A percentile compares a stretch with the other conserved stretches of the same genome.
phyloP scores from a whole-genome alignment of 805 yeast species.

The Komagataella phaffii region DNA sequence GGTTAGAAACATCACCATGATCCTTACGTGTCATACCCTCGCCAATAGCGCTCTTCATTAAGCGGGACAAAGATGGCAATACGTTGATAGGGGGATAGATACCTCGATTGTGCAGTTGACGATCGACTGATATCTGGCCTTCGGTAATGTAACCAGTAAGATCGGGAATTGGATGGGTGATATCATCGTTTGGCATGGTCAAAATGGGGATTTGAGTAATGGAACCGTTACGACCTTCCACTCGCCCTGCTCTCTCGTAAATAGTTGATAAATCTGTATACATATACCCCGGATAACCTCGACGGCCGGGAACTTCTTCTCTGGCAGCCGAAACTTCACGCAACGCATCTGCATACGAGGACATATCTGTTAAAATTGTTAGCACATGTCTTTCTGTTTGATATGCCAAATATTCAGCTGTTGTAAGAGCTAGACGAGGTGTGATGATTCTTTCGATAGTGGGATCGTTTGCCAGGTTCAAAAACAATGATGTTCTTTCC shows the following conservation, averaged over 20 bases:
- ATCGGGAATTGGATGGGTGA: constrained; percentile 99
- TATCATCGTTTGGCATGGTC: constrained; percentile 99
- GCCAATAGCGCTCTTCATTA: constrained; percentile 99
- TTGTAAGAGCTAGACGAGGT: constrained; percentile 96
- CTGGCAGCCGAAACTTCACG: constrained; percentile 99
- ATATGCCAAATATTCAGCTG: constrained; percentile 96
- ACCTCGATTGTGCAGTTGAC: constrained; percentile 94
- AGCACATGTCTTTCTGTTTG: constrained; percentile 99
- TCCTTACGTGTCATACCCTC: constrained; percentile 99
- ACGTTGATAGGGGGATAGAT: constrained; percentile 98
- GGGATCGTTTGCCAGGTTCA: constrained; percentile 97
- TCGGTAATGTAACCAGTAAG: constrained; percentile 98
- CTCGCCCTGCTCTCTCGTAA: constrained; percentile 99
- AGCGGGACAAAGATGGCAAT: constrained; percentile 91
- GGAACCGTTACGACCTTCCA: constrained; percentile 98
- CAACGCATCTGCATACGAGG: constrained; percentile 98
- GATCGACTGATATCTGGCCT: constrained; percentile 96
- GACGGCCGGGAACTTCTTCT: constrained; percentile 99
- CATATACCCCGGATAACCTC: constrained; percentile 99
- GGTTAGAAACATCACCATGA: constrained; percentile 98
- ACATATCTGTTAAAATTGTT: constrained; percentile 97
- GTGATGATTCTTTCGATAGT: constrained; percentile 99
- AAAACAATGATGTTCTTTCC: constrained; percentile 93
- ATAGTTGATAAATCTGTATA: constrained; percentile 98
- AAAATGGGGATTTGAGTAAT: constrained; percentile 97